phyloP scores from a whole-genome alignment of 768 basidiomycete species.

The Leccinum pellstonianum region DNA sequence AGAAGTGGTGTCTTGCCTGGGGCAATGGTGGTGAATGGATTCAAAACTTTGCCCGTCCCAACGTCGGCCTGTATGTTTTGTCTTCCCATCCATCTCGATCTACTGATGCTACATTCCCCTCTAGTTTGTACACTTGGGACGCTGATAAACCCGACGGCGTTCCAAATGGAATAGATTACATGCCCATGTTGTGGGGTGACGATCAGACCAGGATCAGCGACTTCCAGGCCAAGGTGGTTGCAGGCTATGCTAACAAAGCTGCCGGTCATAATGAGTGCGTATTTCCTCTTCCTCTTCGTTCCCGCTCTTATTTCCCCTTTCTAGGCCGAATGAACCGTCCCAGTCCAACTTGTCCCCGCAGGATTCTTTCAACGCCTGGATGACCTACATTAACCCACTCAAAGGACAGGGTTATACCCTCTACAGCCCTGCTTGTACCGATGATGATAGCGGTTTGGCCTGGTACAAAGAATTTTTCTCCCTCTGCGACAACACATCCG shows the following conservation, averaged over 20 bases:
- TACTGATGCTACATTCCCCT: neutral
- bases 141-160: constrained; percentile 38
- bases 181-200: constrained; percentile 71
- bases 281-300: neutral
- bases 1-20: constrained; percentile 69
- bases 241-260: constrained; percentile 50
- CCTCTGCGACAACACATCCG: constrained; percentile 36
- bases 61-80: constrained; percentile 42
- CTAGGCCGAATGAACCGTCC: constrained; percentile 62
- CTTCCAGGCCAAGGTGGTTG: constrained; percentile 44
- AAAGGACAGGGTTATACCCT: constrained; percentile 53
- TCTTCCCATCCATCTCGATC: neutral
- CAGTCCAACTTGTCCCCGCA: constrained; percentile 62
- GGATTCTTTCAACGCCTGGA: constrained; percentile 55
- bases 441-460: constrained; percentile 49
- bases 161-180: constrained; percentile 43
- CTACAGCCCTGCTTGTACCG: constrained; percentile 67
- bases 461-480: constrained; percentile 67
- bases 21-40: constrained; percentile 50
- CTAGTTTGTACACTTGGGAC: constrained; percentile 66
- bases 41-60: constrained; percentile 42
- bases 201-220: constrained; percentile 34
- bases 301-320: neutral
- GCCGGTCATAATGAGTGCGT: constrained; percentile 77
- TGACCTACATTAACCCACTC: constrained; percentile 59